Conservation (phyloP, 495 filamentous ascomycete species). For the Jackrogersella multiformis region DNA sequence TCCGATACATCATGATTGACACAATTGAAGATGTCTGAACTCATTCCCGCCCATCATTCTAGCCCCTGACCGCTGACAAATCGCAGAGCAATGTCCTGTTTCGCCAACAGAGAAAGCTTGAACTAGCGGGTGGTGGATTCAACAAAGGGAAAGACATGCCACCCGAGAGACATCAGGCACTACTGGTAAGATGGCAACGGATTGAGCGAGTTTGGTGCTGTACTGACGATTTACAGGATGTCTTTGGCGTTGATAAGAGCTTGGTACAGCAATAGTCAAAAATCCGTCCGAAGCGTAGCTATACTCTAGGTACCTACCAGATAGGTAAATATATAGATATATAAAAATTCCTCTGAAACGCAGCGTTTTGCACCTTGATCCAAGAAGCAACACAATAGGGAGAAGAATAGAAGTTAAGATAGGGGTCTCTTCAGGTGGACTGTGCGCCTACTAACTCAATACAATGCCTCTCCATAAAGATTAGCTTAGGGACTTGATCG, state of each 20-base stretch:
- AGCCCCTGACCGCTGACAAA: not conserved
- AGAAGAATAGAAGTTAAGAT: too few relatives aligned
- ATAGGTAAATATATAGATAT: too few relatives aligned
- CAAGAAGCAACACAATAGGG: too few relatives aligned
- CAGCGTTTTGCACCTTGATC: too few relatives aligned
- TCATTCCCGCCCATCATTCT: not conserved
- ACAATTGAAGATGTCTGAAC: not conserved
- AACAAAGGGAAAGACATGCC: not conserved
- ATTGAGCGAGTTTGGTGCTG: not conserved
- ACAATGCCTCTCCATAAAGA: too few relatives aligned
- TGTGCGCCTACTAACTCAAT: too few relatives aligned
- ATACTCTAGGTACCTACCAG: too few relatives aligned
- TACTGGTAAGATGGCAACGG: not conserved
- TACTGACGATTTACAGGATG: not conserved
- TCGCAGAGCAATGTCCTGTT: not conserved
- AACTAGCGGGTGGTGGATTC: not conserved
- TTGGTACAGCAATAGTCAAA: not conserved
- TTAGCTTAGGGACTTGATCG: too few relatives aligned
- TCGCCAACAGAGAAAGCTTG: not conserved
- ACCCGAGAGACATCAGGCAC: not conserved
- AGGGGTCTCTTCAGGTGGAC: too few relatives aligned
- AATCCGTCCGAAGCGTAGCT: too few relatives aligned
- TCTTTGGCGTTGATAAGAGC: not conserved
- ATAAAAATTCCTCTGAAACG: too few relatives aligned
- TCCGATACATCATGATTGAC: not conserved